phyloP scores from a whole-genome alignment of 1,284 basidiomycete genomes.

The Apiotrichum laibachii region DNA sequence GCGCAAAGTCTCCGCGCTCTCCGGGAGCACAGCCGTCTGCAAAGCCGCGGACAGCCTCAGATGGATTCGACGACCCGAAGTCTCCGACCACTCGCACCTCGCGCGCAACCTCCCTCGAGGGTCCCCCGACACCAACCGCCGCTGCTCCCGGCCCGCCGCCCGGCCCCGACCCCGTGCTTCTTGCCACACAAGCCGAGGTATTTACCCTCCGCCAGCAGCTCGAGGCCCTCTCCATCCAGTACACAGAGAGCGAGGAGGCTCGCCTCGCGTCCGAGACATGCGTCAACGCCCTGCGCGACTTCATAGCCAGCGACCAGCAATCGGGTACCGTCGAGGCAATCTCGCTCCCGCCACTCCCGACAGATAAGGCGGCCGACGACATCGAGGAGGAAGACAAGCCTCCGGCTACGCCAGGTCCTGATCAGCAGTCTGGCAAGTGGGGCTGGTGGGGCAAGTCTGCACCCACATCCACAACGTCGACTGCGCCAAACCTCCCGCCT shows the following conservation, averaged over 20 bases:
- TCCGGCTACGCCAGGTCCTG: neutral
- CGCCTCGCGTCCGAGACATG: slow-evolving; percentile 82
- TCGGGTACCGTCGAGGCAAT: slow-evolving; percentile 15
- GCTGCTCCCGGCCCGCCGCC: neutral
- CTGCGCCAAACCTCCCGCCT: neutral
- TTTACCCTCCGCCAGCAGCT: slow-evolving; percentile 62
- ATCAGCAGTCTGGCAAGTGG: slow-evolving; percentile 2
- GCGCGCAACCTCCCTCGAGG: too few relatives aligned
- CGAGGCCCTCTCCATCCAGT: slow-evolving; percentile 57
- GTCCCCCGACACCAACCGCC: neutral
- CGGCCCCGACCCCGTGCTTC: neutral
- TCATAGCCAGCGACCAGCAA: slow-evolving; percentile 59
- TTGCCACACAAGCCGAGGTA: neutral
- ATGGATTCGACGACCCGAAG: neutral
- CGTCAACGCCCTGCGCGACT: slow-evolving; percentile 73
- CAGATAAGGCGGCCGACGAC: slow-evolving; percentile 56
- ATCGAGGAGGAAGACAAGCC: neutral
- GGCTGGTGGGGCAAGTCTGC: neutral
- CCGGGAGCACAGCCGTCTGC: too few relatives aligned
- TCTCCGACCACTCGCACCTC: neutral
- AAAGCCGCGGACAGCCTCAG: neutral
- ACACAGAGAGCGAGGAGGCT: slow-evolving; percentile 76
- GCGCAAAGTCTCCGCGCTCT: neutral
- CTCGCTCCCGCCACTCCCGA: slow-evolving; percentile 59
- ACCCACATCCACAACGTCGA: neutral